A percentile compares a stretch with the other conserved stretches of the same genome.
Evolutionary conservation across 768 basidiomycete genomes (phyloP).

Genomic region (Saitozyma sp.): DNA sequence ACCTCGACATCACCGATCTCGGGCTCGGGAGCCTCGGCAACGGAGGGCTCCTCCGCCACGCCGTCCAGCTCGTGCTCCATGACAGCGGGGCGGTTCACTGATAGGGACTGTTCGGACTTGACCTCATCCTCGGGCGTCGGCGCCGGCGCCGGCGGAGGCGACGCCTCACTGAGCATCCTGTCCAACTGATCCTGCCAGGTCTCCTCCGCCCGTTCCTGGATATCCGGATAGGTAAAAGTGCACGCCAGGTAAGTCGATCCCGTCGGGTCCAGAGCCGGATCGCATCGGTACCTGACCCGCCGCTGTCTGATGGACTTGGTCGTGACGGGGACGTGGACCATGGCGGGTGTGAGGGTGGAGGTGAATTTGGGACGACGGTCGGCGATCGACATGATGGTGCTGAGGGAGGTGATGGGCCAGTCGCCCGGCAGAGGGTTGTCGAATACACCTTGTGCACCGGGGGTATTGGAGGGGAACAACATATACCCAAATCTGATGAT

Average conservation of each 20-base stretch:
- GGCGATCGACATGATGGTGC: no score
- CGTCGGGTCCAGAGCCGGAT: constrained; percentile 2
- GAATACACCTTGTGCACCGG: no score
- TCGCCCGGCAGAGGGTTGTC: no score
- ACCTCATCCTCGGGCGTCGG: background rate
- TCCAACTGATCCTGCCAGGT: constrained; percentile 10
- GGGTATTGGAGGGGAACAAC: no score
- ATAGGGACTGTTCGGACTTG: background rate
- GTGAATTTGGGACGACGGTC: no score
- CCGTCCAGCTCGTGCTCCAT: background rate
- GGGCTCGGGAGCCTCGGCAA: background rate
- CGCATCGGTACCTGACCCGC: background rate
- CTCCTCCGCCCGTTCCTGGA: constrained; percentile 1
- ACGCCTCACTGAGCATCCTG: background rate
- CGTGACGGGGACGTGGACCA: no score
- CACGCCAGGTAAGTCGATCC: background rate
- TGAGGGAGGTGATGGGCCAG: no score
- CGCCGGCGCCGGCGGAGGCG: background rate
- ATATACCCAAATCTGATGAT: no score
- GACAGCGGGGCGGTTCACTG: background rate
- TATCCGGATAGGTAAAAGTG: constrained; percentile 1
- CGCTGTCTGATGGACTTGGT: background rate
- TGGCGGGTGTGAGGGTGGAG: no score
- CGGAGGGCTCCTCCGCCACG: background rate
- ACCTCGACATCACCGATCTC: background rate